Base-by-base conservation (phyloP, 2,329 filamentous ascomycete genomes). In the Hawksworthiomyces lignivorus region DNA sequence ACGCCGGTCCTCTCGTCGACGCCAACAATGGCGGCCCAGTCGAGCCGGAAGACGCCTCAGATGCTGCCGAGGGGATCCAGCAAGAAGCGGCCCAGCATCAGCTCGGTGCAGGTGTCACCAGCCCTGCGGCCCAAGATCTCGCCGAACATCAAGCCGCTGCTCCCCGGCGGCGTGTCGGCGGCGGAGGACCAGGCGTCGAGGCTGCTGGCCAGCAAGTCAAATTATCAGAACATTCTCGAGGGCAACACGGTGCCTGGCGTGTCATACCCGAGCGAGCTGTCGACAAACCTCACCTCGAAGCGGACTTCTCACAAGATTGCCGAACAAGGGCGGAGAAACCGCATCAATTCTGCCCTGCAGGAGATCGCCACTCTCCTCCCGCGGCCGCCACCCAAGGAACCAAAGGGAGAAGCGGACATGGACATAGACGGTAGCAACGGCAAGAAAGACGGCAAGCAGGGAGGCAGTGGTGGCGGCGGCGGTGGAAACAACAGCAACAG, bases 301-400 rank as follows among this genome's bases (percentile, higher is more conserved):
- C 83, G 90, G 40, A 97, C 92, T 2, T 95, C 88, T 32, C 92
- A 98, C 67, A 98, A 98, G 63, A 87, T 98, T 51, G 92, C 92
- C 15, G 92, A 98, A 64, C 92, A 98, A 65, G 92, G 92, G 7
- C 80, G 92, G 36, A 75, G 92, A 45, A 97, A 98, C 58, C 80
- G 92, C 36, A 97, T 98, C 63, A 98, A 98, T 59, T 84, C 82
- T 41, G 92, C 92, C 1, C 69, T 98, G 18, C 87, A 90, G 53
- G 84, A 96, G 60, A 95, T 98, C 61, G 88, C 92, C 38, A 75
- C 80, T 0, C 70, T 98, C 3, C 68, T 98, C n/a, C 90, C 92
- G 0, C 44, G 41, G 35, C 48, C 39, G 36, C 53, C 53, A 2
- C 43, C 40, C 1, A 50, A 48, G 30, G 33, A 63, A 60, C 38